A percentile compares a stretch with the other conserved stretches of the same genome.
Evolutionary conservation across 2,329 filamentous ascomycete genomes (phyloP).

Genomic region (Hymenoscyphus infarciens): DNA sequence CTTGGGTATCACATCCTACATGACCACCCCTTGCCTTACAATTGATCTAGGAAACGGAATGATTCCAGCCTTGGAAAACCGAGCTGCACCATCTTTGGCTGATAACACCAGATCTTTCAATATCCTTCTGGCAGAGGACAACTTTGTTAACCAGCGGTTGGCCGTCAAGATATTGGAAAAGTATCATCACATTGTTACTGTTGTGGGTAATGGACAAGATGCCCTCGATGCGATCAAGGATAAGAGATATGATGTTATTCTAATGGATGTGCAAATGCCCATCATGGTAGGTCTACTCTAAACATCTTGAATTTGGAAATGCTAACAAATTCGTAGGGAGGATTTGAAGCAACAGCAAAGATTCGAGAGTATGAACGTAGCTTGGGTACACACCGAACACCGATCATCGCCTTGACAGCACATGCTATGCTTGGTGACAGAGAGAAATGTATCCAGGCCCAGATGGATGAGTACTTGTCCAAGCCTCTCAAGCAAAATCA

Average conservation of each 20-base stretch:
- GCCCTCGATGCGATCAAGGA: constrained; percentile 89
- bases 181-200: constrained; percentile 87
- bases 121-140: constrained; percentile 93
- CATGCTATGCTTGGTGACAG: constrained; percentile 98
- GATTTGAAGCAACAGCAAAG: constrained; percentile 94
- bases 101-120: constrained; percentile 96
- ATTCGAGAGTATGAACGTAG: constrained; percentile 92
- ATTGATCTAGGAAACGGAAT: constrained; percentile 96
- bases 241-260: constrained; percentile 90
- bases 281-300: constrained; percentile 69
- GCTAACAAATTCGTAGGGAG: constrained; percentile 60
- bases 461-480: constrained; percentile 98
- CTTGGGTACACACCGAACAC: constrained; percentile 75
- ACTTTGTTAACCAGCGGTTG: constrained; percentile 92
- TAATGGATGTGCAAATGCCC: constrained; percentile 99
- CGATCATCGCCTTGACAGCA: constrained; percentile 93
- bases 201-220: constrained; percentile 92
- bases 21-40: constrained; percentile 92
- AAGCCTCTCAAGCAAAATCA: constrained; percentile 97
- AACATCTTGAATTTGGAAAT: neutral
- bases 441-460: constrained; percentile 95
- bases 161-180: constrained; percentile 97
- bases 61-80: constrained; percentile 89
- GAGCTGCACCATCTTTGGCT: constrained; percentile 84
- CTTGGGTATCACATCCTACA: constrained; percentile 96